Evolutionary conservation across 148 eudicot species (phyloP), one percentile per base, ranked within the genome.

Genomic region (Rhododendron mucronatum): DNA sequence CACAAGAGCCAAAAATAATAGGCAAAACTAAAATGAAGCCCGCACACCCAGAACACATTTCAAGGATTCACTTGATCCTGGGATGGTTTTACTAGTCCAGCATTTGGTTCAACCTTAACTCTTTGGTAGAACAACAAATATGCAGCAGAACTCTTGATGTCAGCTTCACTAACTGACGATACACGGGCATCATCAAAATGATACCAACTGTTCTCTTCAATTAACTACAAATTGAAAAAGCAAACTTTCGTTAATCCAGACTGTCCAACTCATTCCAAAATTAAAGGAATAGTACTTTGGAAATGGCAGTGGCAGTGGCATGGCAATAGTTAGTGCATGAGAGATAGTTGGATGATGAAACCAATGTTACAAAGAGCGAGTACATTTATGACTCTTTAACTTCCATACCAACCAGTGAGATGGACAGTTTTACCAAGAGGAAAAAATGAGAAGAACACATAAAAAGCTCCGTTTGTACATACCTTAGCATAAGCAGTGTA

Each of bases 401-500:
- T 48, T 48, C 47, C 82, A 79, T n/a, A 47, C 65, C 26, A 79
- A 79, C 82, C 33, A 48, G 50, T 3, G 2, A 18, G 65, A 51
- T 15, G 83, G 44, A 37, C n/a, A 53, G 61, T 12, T 59, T 28
- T 51, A 53, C 41, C 55, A 15, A 5, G 3, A 26, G n/a, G 20
- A 5, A 26, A 74, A 80, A 50, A 28, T 0, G 4, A 80, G 28
- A 79, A 11, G 0, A 26, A 2, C 39, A 7, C 65, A 51, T 44
- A 51, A 28, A 26, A 37, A 20, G 53, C 81, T 37, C 47, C 6
- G 15, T 28, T 48, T 48, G 39, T n/a, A 8, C 59, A 26, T 80
- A 94, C 99, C 98, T 97, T 95, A 69, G 96, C 96, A 87, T 95
- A 95, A 18, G 99, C 98, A 82, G 99, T 86, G 87, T 97, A 97